A percentile compares a stretch with the other conserved stretches of the same genome.
These are phyloP conservation scores for Lactarius sanguifluus DNA, from an alignment of 768 basidiomycete species.

Conservation along the genomic window DNA sequence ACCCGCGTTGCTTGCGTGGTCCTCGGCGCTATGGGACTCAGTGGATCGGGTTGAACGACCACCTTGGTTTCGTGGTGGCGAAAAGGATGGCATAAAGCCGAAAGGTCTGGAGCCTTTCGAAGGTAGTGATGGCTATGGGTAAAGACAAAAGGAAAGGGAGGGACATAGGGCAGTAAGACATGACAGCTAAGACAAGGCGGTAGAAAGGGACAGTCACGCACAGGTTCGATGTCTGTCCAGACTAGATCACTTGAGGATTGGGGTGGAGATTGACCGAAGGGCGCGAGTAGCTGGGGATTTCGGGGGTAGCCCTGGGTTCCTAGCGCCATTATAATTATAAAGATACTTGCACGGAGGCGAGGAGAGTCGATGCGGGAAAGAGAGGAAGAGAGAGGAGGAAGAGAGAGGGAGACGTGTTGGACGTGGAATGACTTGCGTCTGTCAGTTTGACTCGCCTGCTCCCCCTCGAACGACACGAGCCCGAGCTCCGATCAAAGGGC, in stretches of 20 bases:
- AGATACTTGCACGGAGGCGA: background rate
- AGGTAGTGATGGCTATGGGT: constrained; percentile 44
- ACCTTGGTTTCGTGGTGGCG: constrained; percentile 29
- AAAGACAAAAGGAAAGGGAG: constrained; percentile 4
- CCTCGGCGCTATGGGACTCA: constrained; percentile 36
- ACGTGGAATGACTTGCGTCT: constrained; percentile 1
- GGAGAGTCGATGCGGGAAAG: background rate
- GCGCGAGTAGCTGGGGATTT: constrained; percentile 10
- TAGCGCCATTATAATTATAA: constrained; percentile 17
- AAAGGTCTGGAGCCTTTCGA: constrained; percentile 41
- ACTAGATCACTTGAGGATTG: constrained; percentile 11
- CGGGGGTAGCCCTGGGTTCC: constrained; percentile 23
- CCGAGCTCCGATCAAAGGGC: background rate
- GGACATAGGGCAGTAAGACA: background rate
- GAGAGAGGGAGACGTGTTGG: constrained; percentile 4
- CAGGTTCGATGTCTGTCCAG: constrained; percentile 29
- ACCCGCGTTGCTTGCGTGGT: constrained; percentile 35
- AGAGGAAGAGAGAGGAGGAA: too few relatives aligned
- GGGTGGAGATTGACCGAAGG: constrained; percentile 20
- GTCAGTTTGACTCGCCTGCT: constrained; percentile 3
- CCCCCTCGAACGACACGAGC: background rate
- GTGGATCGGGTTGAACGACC: constrained; percentile 31
- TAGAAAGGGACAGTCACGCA: constrained; percentile 14
- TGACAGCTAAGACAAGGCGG: background rate
- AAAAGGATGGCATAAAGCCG: constrained; percentile 45